Base-by-base conservation (phyloP, 805 yeast species). In the Pichia phayaonensis region DNA sequence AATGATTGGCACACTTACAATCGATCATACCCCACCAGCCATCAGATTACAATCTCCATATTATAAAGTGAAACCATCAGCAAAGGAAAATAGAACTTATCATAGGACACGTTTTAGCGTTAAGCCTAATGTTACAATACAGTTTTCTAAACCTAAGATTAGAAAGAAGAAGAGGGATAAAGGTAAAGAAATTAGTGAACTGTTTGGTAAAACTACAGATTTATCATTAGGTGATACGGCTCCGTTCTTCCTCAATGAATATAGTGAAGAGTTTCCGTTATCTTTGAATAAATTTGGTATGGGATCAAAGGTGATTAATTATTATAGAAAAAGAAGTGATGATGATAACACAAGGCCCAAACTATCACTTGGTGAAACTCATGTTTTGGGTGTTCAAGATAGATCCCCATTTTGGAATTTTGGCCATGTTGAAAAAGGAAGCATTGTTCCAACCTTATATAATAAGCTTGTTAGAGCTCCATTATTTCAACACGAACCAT, bases 351-450 rank as follows among this genome's bases (percentile, higher is more conserved):
- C 86, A 6, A 79, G 98, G 53, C 98, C 98, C 0, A 92, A 90
- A 61, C 72, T 90, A 26, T 79, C 88, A 1, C 75, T 90, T 41
- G 99, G 99, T 43, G 99, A 94, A 64, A 94, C 98, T 0, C 94
- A 87, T 68, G 96, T 94, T 3, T 72, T 94, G 38, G 97, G 97
- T n/a, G 87, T 88, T 1, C 96, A 90, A 63, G 99, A 94, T 68
- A 77, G 95, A 59, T 87, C 96, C 8, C 97, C 99, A 13, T 94
- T 94, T 64, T 94, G 99, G 98, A 94, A 90, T 65, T 94, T 90
- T 71, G 99, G 99, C 1, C 87, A 86, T 69, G 98, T 94, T 8
- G 96, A 89, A 44, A 87, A 90, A 3, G 99, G 99, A 2, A 88
- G 85, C 59, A 80, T 89, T 49, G 97, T 90, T 3, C 98, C 98